These are phyloP conservation scores for Schizochytrium sp. DNA, from an alignment of 108 stramenopile genomes.

Conservation along the genomic window DNA sequence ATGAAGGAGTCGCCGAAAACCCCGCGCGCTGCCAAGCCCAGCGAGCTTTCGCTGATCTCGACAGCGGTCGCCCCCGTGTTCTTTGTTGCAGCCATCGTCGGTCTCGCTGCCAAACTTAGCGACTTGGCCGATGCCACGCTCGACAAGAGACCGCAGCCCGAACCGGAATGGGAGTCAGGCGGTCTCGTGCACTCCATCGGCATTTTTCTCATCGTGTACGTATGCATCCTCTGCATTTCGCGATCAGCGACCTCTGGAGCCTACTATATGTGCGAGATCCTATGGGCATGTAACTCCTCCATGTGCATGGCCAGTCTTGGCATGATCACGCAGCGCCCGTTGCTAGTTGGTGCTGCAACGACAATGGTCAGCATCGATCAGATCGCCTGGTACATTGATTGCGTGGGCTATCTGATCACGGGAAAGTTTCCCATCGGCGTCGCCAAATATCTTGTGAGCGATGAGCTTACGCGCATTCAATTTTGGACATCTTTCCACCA, in stretches of 20 bases:
- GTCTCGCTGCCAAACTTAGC: too few relatives aligned
- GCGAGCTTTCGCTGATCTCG: too few relatives aligned
- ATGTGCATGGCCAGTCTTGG: background rate
- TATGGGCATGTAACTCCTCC: conserved; percentile 2
- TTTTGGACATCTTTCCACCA: background rate
- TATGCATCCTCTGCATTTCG: background rate
- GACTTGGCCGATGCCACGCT: too few relatives aligned
- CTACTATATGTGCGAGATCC: background rate
- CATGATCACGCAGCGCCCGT: background rate
- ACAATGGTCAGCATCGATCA: background rate
- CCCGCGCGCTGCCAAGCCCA: too few relatives aligned
- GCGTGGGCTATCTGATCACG: background rate
- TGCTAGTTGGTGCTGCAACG: background rate
- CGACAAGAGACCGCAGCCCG: too few relatives aligned
- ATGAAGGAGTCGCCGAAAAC: too few relatives aligned
- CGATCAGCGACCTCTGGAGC: background rate
- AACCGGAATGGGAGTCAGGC: background rate
- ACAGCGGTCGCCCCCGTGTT: too few relatives aligned
- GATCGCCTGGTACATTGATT: background rate
- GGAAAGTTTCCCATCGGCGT: background rate
- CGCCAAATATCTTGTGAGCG: background rate
- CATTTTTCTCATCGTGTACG: background rate
- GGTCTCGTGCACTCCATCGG: background rate
- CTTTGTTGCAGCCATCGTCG: too few relatives aligned
- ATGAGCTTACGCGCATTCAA: background rate